Base-by-base conservation (phyloP, 768 basidiomycete species). In the Mycena indigotica region DNA sequence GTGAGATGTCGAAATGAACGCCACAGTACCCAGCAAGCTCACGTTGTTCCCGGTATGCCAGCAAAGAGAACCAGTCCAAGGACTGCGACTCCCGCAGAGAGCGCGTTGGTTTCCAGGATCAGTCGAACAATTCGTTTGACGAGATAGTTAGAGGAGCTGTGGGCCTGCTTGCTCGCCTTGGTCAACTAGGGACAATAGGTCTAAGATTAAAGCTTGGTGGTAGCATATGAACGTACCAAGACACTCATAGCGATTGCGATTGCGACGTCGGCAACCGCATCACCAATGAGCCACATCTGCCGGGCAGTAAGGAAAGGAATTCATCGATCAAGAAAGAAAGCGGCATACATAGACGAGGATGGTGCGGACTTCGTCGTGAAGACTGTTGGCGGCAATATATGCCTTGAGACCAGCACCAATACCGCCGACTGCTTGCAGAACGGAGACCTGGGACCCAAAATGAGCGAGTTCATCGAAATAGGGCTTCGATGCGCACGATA, bases 231-330 rank as follows among this genome's bases (percentile, higher is more conserved):
- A 24, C 15, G 28, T 52, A 60, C 58, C 12, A 61, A 52, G 30
- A 57, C 16, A 15, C 55, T 57, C 60, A 61, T 61, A 8, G 52
- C 29, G 29, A 12, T 52, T 26, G 60, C 60, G 16, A 61, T 61
- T 29, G 54, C n/a, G 28, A 61, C 54, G 51, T 21, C 24, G 10
- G 60, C 60, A 21, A 57, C 28, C 3, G 60, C 60, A 15, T 50
- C 60, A 25, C 60, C 60, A 5, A 61, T 53, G 23, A 61, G 55
- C 60, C 60, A 61, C 55, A 61, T 56, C 60, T 61, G 44, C 19
- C 8, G 32, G 8, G 8, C 32, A 35, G 32, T 35, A 35, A 17
- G n/a, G n/a, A n/a, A n/a, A n/a, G n/a, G n/a, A n/a, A n/a, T n/a
- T n/a, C n/a, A n/a, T n/a, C n/a, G n/a, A n/a, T 0, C 5, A 19